phyloP scores from a whole-genome alignment of 169 alveolate species.

The Plasmodium ovale region DNA sequence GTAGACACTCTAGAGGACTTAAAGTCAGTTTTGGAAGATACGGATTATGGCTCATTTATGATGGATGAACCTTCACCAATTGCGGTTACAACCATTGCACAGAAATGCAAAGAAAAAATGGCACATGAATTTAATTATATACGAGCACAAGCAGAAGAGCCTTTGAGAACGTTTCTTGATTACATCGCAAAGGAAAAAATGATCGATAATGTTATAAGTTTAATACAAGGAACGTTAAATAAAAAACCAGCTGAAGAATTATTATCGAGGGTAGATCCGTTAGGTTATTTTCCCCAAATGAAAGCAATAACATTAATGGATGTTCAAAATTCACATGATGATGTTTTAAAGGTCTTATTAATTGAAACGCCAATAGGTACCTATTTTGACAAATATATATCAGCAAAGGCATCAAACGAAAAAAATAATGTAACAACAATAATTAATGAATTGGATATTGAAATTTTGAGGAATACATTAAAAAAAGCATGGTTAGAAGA shows the following conservation, averaged over 20 bases:
- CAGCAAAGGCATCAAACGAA: conserved; percentile 72
- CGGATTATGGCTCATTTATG: conserved; percentile 96
- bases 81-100: conserved; percentile 92
- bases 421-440: conserved; percentile 76
- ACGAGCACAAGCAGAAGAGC: conserved; percentile 91
- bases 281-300: conserved; percentile 98
- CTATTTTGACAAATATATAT: conserved; percentile 81
- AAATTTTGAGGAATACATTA: conserved; percentile 92
- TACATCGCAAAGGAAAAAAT: conserved; percentile 94
- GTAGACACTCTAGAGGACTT: conserved; percentile 93
- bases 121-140: conserved; percentile 96
- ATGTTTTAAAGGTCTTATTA: conserved; percentile 95
- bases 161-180: conserved; percentile 89
- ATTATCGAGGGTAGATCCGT: conserved; percentile 96
- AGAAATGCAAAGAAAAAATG: conserved; percentile 95
- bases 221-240: conserved; percentile 97
- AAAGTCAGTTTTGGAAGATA: conserved; percentile 95
- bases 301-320: conserved; percentile 95
- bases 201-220: conserved; percentile 98
- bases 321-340: conserved; percentile 95
- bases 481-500: conserved; percentile 97
- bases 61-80: conserved; percentile 95
- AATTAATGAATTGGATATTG: conserved; percentile 84
- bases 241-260: conserved; percentile 92
- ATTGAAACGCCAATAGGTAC: conserved; percentile 99